phyloP scores from a whole-genome alignment of 2,329 filamentous ascomycete genomes.

The Neofusicoccum kwambonambiense region DNA sequence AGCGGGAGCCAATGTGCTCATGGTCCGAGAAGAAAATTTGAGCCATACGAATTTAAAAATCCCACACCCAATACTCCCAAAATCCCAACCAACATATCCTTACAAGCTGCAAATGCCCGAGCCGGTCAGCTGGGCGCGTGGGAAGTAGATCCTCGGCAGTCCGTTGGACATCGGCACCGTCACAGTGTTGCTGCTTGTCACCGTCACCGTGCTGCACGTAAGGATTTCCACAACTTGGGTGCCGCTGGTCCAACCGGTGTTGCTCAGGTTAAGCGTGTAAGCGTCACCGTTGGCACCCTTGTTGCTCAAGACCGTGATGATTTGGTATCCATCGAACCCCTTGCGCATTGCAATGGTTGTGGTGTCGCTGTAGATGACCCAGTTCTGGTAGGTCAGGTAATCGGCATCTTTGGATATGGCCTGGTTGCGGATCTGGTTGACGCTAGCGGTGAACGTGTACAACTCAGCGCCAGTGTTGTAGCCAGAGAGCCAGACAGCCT shows the following conservation, averaged over 20 bases:
- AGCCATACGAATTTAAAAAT: not conserved
- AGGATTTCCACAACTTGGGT: conserved; percentile 34
- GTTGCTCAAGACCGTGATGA: conserved; percentile 48
- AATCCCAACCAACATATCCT: not conserved
- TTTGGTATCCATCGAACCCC: conserved; percentile 39
- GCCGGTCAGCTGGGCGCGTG: conserved; percentile 22
- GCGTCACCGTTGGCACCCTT: conserved; percentile 33
- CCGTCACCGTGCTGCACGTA: conserved; percentile 31
- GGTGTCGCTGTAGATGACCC: conserved; percentile 45
- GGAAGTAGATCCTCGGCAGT: conserved; percentile 37
- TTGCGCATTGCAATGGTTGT: conserved; percentile 48
- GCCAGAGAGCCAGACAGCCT: conserved; percentile 39
- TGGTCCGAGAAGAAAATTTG: not conserved
- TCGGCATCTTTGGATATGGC: conserved; percentile 38
- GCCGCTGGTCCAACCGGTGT: conserved; percentile 29
- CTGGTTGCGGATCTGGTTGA: conserved; percentile 46
- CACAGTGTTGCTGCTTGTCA: conserved; percentile 27
- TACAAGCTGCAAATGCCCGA: conserved; percentile 24
- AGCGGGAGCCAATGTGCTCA: not conserved
- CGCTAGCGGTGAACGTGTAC: conserved; percentile 37
- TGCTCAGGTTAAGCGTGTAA: conserved; percentile 33
- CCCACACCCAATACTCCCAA: not conserved
- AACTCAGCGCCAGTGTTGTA: conserved; percentile 43
- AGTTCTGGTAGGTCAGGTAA: conserved; percentile 45
- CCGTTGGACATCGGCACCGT: conserved; percentile 36